Conservation (phyloP, 1,284 basidiomycete genomes). For the Ceratobasidium sp. region DNA sequence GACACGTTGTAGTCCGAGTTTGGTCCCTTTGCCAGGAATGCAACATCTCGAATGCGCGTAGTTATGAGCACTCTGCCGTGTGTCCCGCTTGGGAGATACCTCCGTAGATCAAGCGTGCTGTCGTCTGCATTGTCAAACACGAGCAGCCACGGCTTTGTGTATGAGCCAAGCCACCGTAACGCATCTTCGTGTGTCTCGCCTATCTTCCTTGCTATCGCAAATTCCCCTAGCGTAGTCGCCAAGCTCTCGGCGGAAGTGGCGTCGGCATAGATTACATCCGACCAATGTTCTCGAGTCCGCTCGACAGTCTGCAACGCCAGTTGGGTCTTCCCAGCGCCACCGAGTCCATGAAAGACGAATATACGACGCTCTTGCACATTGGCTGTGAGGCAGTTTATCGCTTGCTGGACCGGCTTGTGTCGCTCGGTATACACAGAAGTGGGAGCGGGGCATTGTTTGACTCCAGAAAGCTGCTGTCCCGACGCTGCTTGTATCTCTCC, state of each 20-base stretch:
- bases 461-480: background rate
- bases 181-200: conserved; percentile 17
- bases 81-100: conserved; percentile 12
- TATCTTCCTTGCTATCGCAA: background rate
- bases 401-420: background rate
- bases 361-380: background rate
- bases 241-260: conserved; percentile 21
- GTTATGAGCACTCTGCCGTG: conserved; percentile 27
- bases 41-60: conserved; percentile 16
- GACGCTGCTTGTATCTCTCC: background rate
- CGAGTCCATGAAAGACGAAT: conserved; percentile 36
- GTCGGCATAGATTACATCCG: conserved; percentile 30
- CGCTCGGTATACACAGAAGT: conserved; percentile 3
- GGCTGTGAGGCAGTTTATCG: background rate
- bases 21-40: background rate
- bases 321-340: no score
- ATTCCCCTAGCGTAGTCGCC: background rate
- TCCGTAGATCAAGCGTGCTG: background rate
- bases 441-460: conserved; percentile 4
- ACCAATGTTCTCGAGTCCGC: conserved; percentile 7
- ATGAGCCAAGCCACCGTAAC: conserved; percentile 24
- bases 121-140: conserved; percentile 45
- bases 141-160: conserved; percentile 25
- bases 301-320: background rate
- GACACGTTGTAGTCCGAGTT: conserved; percentile 18